Conservation (phyloP, 768 basidiomycete species). For the Phylloporus sp. region DNA sequence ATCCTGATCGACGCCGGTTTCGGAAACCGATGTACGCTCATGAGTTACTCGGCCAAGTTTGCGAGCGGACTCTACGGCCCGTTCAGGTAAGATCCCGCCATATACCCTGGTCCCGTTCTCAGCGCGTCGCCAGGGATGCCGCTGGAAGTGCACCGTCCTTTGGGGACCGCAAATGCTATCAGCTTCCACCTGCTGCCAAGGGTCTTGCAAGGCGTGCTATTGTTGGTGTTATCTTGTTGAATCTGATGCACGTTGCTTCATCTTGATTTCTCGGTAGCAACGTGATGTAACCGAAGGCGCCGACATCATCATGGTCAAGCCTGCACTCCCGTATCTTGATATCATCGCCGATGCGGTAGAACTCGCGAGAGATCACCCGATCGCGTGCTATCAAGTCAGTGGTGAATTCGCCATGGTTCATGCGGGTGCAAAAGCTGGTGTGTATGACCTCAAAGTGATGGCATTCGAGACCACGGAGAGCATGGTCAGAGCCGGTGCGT, state of each 20-base stretch:
- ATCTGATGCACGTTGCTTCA: background rate
- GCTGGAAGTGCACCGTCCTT: slow-evolving; percentile 94
- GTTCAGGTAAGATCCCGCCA: slow-evolving; percentile 61
- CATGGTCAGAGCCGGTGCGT: slow-evolving; percentile 86
- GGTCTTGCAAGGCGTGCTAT: slow-evolving; percentile 93
- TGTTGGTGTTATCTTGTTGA: slow-evolving; percentile 44
- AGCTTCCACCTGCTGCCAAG: slow-evolving; percentile 83
- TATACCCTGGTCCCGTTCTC: background rate
- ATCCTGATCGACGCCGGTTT: slow-evolving; percentile 77
- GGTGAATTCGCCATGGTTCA: slow-evolving; percentile 98
- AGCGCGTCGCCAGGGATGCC: slow-evolving; percentile 64
- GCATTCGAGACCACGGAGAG: slow-evolving; percentile 91
- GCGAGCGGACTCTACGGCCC: slow-evolving; percentile 94
- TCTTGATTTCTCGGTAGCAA: slow-evolving; percentile 45
- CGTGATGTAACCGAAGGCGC: slow-evolving; percentile 90
- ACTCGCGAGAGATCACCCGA: slow-evolving; percentile 79
- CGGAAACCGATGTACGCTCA: slow-evolving; percentile 86
- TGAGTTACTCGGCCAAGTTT: slow-evolving; percentile 98
- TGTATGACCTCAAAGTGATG: slow-evolving; percentile 91
- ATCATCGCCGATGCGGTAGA: slow-evolving; percentile 85
- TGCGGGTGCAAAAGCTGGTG: slow-evolving; percentile 88
- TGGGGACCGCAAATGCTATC: slow-evolving; percentile 97
- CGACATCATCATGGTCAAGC: slow-evolving; percentile 99
- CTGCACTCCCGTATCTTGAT: slow-evolving; percentile 93
- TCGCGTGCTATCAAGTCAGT: slow-evolving; percentile 97